Conservation (phyloP, 345 rosid genomes). For the Ceriops tagal region DNA sequence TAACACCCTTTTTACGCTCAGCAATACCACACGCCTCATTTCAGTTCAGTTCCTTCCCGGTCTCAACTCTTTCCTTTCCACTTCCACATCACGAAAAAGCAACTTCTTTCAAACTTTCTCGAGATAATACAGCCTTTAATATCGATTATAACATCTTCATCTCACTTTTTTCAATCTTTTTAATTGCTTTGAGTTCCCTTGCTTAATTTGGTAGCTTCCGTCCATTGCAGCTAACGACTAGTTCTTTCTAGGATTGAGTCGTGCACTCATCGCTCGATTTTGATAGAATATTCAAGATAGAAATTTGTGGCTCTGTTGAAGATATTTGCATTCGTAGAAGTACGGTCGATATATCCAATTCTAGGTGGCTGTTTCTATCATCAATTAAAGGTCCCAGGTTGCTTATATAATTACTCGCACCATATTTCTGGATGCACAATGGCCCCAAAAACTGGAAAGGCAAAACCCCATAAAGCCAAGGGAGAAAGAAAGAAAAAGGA, state of each 20-base stretch:
- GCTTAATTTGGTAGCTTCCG: not conserved
- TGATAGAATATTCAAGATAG: not conserved
- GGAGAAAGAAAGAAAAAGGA: slow-evolving; percentile 37
- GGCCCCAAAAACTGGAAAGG: slow-evolving; percentile 36
- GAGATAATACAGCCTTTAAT: not conserved
- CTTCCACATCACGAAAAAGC: not conserved
- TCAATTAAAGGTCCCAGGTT: not conserved
- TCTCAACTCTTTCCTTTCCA: not conserved
- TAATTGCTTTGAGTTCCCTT: not conserved
- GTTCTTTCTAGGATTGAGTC: not conserved
- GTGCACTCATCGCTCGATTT: not conserved
- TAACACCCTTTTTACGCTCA: not conserved
- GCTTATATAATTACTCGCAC: not conserved
- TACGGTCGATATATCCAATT: not conserved
- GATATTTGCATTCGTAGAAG: not conserved
- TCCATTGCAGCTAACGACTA: not conserved
- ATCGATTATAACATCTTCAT: not conserved
- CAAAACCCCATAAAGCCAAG: slow-evolving; percentile 31
- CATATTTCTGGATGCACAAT: slow-evolving; percentile 11
- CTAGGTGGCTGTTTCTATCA: not conserved
- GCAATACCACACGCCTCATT: slow-evolving; percentile 12
- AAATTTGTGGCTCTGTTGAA: not conserved
- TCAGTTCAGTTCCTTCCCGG: not conserved
- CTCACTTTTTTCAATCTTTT: not conserved
- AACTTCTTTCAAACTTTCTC: not conserved